phyloP scores from a whole-genome alignment of 2,329 filamentous ascomycete species.

The Penicillium sclerotigenum region DNA sequence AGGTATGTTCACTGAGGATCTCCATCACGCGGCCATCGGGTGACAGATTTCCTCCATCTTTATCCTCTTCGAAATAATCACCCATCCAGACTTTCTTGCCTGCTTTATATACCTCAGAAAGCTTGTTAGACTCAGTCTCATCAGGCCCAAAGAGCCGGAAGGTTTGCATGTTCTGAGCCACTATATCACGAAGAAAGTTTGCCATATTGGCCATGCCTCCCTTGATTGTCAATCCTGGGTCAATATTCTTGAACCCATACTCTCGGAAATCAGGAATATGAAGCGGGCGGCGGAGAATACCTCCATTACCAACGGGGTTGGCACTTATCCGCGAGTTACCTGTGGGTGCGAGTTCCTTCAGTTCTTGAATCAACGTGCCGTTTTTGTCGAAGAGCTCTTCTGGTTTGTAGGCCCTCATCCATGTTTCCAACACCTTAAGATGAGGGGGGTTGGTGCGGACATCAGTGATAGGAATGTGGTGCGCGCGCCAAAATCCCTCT shows the following conservation, averaged over 20 bases:
- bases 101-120: slow-evolving; percentile 66
- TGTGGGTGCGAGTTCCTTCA: slow-evolving; percentile 62
- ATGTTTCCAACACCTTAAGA: slow-evolving; percentile 66
- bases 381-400: slow-evolving; percentile 66
- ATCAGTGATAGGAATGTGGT: slow-evolving; percentile 73
- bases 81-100: slow-evolving; percentile 79
- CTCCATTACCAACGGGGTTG: slow-evolving; percentile 73
- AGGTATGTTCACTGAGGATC: slow-evolving; percentile 77
- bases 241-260: slow-evolving; percentile 62
- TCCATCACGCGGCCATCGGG: slow-evolving; percentile 73
- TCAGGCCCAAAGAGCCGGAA: slow-evolving; percentile 78
- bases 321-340: slow-evolving; percentile 71
- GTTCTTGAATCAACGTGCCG: slow-evolving; percentile 61
- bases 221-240: slow-evolving; percentile 55
- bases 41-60: slow-evolving; percentile 69
- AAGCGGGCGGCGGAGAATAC: slow-evolving; percentile 63
- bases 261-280: slow-evolving; percentile 67
- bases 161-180: slow-evolving; percentile 61
- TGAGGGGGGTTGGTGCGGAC: slow-evolving; percentile 63
- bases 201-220: slow-evolving; percentile 70
- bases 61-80: slow-evolving; percentile 73
- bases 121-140: slow-evolving; percentile 79
- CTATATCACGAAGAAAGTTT: slow-evolving; percentile 63
- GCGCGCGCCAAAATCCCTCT: slow-evolving; percentile 73
- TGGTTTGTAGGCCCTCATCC: slow-evolving; percentile 74